Conservation (phyloP, 1,139 yeast genomes). For the Hansenula anomala region DNA sequence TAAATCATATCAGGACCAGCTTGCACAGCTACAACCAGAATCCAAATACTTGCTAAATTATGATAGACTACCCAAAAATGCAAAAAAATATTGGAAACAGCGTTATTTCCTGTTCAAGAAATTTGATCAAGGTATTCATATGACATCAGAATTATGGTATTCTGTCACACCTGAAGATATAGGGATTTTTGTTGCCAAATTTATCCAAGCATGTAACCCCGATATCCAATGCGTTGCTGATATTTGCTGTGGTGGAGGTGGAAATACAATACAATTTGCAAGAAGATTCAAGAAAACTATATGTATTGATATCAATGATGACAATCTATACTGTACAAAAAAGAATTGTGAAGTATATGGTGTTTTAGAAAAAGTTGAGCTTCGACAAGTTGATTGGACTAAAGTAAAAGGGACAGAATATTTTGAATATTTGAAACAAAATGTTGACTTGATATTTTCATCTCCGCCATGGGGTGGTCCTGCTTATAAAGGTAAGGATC, state of each 20-base stretch:
- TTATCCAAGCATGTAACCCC: slow-evolving; percentile 47
- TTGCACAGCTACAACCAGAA: background rate
- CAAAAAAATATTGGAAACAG: slow-evolving; percentile 53
- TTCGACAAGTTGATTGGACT: slow-evolving; percentile 52
- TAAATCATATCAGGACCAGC: background rate
- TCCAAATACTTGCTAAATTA: background rate
- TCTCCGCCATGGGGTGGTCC: slow-evolving; percentile 99
- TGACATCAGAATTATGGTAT: slow-evolving; percentile 81
- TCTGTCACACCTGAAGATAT: slow-evolving; percentile 86
- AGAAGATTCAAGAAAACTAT: slow-evolving; percentile 49
- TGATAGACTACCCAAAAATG: slow-evolving; percentile 4
- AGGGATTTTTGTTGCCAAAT: slow-evolving; percentile 60
- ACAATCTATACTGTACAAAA: slow-evolving; percentile 60
- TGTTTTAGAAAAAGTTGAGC: slow-evolving; percentile 46
- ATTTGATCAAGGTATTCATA: slow-evolving; percentile 65
- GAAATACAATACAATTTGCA: slow-evolving; percentile 85
- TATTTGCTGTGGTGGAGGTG: slow-evolving; percentile 94
- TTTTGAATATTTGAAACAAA: slow-evolving; percentile 21
- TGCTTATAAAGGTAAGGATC: slow-evolving; percentile 39
- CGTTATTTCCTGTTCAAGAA: slow-evolving; percentile 54
- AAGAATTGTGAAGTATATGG: slow-evolving; percentile 74
- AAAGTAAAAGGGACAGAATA: slow-evolving; percentile 27
- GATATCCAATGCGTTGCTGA: slow-evolving; percentile 46
- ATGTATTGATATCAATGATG: slow-evolving; percentile 62
- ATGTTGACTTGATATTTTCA: slow-evolving; percentile 63